Base-by-base conservation (phyloP, 805 yeast genomes). In the Saccharomyces kudriavzevii region DNA sequence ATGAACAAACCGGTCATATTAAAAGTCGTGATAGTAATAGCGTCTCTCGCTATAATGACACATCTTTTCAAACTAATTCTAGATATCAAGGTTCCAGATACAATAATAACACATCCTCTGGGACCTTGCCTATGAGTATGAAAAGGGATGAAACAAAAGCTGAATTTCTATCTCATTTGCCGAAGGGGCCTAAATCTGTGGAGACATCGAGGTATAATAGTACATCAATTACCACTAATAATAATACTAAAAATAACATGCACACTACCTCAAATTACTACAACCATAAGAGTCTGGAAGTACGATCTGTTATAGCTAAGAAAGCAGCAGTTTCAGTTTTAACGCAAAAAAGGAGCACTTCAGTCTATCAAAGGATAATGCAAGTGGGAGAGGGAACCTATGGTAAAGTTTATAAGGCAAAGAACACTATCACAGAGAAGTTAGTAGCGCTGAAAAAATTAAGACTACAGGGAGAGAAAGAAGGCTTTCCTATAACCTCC, bases 341-440 rank as follows among this genome's bases (percentile, higher is more conserved):
- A 10, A 53, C 52, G 13, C 61, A 60, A 35, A 55, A 55, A 35
- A 58, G 64, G 27, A 51, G 57, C 3, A 51, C 59, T 6, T 65
- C 70, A 2, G 61, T 73, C 2, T 89, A 86, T 67, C 84, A 85
- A 58, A 75, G 91, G 52, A 81, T 88, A 0, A 77, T 81, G 45
- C 98, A 94, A 66, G 98, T 94, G 4, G 99, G 99, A n/a, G 98
- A 94, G 70, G 99, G 99, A 9, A 94, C 98, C 0, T 94, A 94
- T 68, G 99, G 99, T 20, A 69, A 68, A 60, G 72, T 69, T 20
- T 69, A 65, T 55, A 69, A 69, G 51, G 96, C 97, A 0, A 76
- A 74, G 49, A 90, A 94, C 66, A 71, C 72, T 14, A 73, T 80
- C 4, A 88, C 96, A 0, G 77, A 80, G 1, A 82, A 80, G 54